Conservation (phyloP, 2,329 filamentous ascomycete species). For the Fusarium marasasianum region DNA sequence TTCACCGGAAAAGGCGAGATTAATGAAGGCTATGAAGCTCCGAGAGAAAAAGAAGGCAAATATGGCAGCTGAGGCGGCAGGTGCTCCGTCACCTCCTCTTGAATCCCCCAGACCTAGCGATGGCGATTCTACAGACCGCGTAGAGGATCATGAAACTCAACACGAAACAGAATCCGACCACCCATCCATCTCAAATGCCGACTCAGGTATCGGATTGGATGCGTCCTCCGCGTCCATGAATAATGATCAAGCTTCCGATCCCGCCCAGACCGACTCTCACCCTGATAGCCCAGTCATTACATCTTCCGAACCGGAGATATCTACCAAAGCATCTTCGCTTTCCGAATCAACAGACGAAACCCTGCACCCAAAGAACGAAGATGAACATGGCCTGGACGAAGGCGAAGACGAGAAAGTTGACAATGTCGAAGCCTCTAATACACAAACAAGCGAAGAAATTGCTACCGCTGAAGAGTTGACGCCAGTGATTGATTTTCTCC, state of each 20-base stretch:
- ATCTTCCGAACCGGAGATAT: constrained; percentile 65
- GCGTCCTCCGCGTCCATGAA: constrained; percentile 51
- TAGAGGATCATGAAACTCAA: constrained; percentile 33
- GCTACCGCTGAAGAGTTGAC: neutral
- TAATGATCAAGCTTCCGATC: constrained; percentile 58
- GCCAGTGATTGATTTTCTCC: neutral
- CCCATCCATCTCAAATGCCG: constrained; percentile 56
- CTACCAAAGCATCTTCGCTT: constrained; percentile 71
- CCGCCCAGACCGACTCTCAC: constrained; percentile 65
- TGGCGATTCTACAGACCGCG: constrained; percentile 34
- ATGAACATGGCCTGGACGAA: constrained; percentile 25
- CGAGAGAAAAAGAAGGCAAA: constrained; percentile 76
- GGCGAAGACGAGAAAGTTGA: constrained; percentile 11
- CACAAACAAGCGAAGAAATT: neutral
- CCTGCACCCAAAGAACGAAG: constrained; percentile 50
- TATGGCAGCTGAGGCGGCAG: constrained; percentile 42
- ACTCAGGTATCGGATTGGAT: constrained; percentile 66
- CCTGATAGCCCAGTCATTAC: constrained; percentile 64
- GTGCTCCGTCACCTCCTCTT: constrained; percentile 26
- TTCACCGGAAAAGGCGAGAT: constrained; percentile 86
- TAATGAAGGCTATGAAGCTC: constrained; percentile 94
- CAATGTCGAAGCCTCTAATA: constrained; percentile 5
- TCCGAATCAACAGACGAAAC: constrained; percentile 72
- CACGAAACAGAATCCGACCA: constrained; percentile 37
- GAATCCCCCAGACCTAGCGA: constrained; percentile 33